phyloP scores from a whole-genome alignment of 208 protist genomes.

The Acanthamoeba triangularis region DNA sequence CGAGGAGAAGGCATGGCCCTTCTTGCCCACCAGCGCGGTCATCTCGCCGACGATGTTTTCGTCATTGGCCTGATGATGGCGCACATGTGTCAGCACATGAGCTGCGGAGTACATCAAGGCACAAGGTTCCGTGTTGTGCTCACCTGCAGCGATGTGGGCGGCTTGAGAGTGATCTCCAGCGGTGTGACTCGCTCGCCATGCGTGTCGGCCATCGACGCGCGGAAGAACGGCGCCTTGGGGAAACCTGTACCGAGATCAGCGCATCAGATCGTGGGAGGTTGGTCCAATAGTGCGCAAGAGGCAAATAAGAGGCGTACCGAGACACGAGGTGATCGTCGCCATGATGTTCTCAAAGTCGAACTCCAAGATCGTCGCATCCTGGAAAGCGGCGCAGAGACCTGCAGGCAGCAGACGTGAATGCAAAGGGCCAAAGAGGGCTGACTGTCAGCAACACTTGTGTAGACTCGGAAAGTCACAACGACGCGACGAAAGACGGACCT shows the following conservation, averaged over 20 bases:
- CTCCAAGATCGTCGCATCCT: neutral
- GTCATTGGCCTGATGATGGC: neutral
- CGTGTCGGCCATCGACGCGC: conserved; percentile 29
- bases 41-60: neutral
- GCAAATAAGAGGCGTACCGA: neutral
- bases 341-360: conserved; percentile 43
- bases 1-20: neutral
- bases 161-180: conserved; percentile 12
- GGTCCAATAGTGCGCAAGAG: no score
- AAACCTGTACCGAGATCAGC: neutral
- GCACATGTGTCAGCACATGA: neutral
- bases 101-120: neutral
- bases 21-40: neutral
- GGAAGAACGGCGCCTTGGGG: conserved; percentile 27
- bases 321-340: neutral
- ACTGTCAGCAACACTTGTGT: no score
- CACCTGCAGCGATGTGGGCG: neutral
- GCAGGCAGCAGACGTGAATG: neutral
- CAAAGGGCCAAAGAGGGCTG: no score
- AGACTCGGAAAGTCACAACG: neutral
- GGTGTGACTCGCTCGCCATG: neutral
- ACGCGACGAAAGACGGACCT: neutral
- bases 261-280: no score
- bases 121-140: no score
- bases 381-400: neutral